These are phyloP conservation scores for Vigna radiata DNA, from an alignment of 306 rosid species.

Conservation along the genomic window DNA sequence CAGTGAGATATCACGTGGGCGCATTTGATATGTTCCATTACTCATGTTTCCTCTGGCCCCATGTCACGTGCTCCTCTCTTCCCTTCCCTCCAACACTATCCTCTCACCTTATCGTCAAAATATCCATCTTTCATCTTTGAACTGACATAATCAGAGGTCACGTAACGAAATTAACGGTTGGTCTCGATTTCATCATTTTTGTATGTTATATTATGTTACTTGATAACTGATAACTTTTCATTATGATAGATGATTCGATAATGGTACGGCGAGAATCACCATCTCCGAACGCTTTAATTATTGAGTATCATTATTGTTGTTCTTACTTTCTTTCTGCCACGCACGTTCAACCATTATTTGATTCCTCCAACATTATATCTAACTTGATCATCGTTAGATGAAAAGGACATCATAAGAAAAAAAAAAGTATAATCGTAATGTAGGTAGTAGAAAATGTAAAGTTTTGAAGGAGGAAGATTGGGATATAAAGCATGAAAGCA, in stretches of 20 bases:
- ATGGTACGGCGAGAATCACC: background rate
- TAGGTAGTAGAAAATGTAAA: too few species aligned
- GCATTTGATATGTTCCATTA: slow-evolving; percentile 15
- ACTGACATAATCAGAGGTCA: background rate
- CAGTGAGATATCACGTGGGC: too few species aligned
- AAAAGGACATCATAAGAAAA: too few species aligned
- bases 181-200: background rate
- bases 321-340: background rate
- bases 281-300: background rate
- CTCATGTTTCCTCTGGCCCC: background rate
- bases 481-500: background rate
- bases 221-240: background rate
- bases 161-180: background rate
- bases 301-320: background rate
- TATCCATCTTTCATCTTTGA: too few species aligned
- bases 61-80: slow-evolving; percentile 15
- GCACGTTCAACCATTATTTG: background rate
- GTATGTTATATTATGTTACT: background rate
- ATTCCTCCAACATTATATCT: background rate
- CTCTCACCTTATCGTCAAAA: too few species aligned
- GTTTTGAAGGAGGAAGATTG: background rate
- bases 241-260: background rate
- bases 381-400: too few species aligned
- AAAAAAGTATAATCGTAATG: background rate
- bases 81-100: background rate